These are phyloP conservation scores for Neocucurbitaria cava DNA, from an alignment of 2,329 filamentous ascomycete genomes.

Conservation along the genomic window DNA sequence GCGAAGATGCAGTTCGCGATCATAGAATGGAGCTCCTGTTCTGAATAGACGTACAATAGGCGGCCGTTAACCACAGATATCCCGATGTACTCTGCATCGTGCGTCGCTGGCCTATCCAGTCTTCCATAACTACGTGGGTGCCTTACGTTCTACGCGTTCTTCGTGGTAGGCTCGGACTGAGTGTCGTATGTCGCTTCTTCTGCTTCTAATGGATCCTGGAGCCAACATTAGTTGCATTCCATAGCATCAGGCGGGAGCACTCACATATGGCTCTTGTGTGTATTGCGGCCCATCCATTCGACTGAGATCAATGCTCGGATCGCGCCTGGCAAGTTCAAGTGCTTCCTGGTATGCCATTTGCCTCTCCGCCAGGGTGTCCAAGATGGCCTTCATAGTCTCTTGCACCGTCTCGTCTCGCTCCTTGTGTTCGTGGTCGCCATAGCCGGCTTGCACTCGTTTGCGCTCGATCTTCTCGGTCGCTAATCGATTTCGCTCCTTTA, in stretches of 20 bases:
- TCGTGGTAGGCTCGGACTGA: conserved; percentile 3
- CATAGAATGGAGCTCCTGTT: not conserved
- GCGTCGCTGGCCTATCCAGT: conserved; percentile 22
- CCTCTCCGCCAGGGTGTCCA: conserved; percentile 83
- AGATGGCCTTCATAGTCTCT: conserved; percentile 81
- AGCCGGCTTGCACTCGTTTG: conserved; percentile 70
- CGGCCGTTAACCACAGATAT: not conserved
- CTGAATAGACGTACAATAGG: not conserved
- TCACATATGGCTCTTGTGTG: conserved; percentile 33
- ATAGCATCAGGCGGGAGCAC: not conserved
- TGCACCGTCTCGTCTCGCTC: conserved; percentile 72
- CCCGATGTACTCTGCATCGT: conserved; percentile 1
- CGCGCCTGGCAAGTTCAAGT: conserved; percentile 63
- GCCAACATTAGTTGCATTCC: conserved; percentile 7
- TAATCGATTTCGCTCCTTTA: conserved; percentile 88
- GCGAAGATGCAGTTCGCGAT: not conserved
- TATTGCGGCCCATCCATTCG: conserved; percentile 35
- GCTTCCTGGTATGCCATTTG: conserved; percentile 89
- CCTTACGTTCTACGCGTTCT: conserved; percentile 5
- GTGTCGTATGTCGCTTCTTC: conserved; percentile 15
- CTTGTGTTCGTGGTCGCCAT: conserved; percentile 73
- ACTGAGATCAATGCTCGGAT: conserved; percentile 50
- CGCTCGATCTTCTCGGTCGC: conserved; percentile 78
- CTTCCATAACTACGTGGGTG: conserved; percentile 1
- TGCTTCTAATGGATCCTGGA: conserved; percentile 28